Evolutionary conservation across 768 basidiomycete genomes (phyloP).

Genomic region (Kwoniella mangroviensis): DNA sequence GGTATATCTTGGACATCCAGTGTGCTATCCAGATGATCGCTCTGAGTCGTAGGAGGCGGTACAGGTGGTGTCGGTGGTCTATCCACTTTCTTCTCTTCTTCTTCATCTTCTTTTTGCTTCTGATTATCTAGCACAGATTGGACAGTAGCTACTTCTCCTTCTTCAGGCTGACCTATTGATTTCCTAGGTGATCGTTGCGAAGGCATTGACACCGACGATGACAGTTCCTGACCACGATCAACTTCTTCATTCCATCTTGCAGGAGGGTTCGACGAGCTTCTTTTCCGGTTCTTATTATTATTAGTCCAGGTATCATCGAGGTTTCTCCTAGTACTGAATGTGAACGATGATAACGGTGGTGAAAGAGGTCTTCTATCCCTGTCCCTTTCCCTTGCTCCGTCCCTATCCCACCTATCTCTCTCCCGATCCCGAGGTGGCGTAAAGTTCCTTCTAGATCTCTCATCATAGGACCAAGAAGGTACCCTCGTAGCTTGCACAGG

Average conservation of each 20-base stretch:
- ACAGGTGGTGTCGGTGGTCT: slow-evolving; percentile 22
- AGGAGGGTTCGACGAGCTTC: slow-evolving; percentile 23
- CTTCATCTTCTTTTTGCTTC: background rate
- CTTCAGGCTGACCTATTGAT: slow-evolving; percentile 1
- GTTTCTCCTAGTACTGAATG: slow-evolving; percentile 3
- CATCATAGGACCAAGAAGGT: slow-evolving; percentile 22
- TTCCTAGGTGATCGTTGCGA: slow-evolving; percentile 2
- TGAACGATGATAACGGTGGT: slow-evolving; percentile 1
- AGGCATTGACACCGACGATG: no score
- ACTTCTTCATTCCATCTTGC: slow-evolving; percentile 20
- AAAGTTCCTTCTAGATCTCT: slow-evolving; percentile 12
- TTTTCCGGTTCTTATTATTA: background rate
- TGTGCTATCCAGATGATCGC: background rate
- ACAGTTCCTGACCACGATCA: background rate
- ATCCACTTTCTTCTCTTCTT: slow-evolving; percentile 6
- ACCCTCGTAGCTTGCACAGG: slow-evolving; percentile 22
- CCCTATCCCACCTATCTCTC: slow-evolving; percentile 24
- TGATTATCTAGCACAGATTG: background rate
- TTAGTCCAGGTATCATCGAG: slow-evolving; percentile 16
- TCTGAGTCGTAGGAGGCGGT: slow-evolving; percentile 11
- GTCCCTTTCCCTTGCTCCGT: slow-evolving; percentile 11
- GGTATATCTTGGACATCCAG: background rate
- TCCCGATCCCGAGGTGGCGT: slow-evolving; percentile 16
- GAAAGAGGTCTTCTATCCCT: slow-evolving; percentile 13
- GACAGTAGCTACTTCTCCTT: slow-evolving; percentile 14